Base-by-base conservation (phyloP, 2,329 filamentous ascomycete species). In the Colletotrichum liaoningense region DNA sequence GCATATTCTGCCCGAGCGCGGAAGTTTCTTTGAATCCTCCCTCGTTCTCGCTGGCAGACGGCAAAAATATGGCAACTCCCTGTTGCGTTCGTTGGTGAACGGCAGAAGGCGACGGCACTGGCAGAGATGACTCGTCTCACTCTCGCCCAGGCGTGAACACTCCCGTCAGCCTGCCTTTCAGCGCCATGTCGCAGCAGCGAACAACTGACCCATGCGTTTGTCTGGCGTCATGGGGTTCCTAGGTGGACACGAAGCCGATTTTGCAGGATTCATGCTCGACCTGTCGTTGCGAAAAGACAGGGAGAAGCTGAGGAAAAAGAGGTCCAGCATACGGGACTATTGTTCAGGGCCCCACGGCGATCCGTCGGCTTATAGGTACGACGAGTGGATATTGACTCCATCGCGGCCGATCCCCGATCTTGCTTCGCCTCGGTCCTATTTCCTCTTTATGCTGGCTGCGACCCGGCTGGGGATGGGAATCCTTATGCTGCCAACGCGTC, bases 361-460 rank as follows among this genome's bases (percentile, higher is more conserved):
- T 73, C 67, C 67, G 19, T 65, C 55, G 70, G 55, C 42, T 56
- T 65, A 14, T 57, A 67, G 67, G 19, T 52, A n/a, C 11, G 16
- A 19, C n/a, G 26, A 33, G 26, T 49, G 59, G 49, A 33, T 30
- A 16, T 22, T 33, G 26, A 57, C 42, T 42, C 58, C 24, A 42
- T 59, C 38, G 24, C 55, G 46, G 66, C 24, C 22, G 55, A 70
- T 70, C 30, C 33, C 60, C 67, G 69, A 73, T 60, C 70, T 62
- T 42, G 38, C 38, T 42, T 42, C 38, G 38, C 38, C 38, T 42
- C 54, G 56, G 60, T 55, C 66, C n/a, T 60, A 49, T 49, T 65
- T 38, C 55, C 70, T 52, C 19, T 33, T 56, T 60, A 49, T 65
- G 70, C 70, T 59, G 54, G 24, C 57, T 70, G 60, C 16, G 26